These are phyloP conservation scores for Rhytidiadelphus loreus DNA, from an alignment of 225 moss, liverwort and hornwort species.

Conservation along the genomic window DNA sequence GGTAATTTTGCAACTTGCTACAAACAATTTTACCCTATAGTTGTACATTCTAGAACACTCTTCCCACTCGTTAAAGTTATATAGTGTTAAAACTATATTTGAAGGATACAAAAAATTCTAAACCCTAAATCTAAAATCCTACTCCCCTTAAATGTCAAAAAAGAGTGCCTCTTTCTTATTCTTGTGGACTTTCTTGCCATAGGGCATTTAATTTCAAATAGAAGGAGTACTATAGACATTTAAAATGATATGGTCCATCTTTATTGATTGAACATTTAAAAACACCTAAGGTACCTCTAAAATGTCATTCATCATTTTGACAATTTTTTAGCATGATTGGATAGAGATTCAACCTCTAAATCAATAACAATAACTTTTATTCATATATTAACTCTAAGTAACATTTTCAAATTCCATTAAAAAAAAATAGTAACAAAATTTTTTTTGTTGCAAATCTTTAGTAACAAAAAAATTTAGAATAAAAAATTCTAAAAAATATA, in stretches of 20 bases:
- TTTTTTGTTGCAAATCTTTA: not conserved
- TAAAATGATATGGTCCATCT: not conserved
- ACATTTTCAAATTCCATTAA: not conserved
- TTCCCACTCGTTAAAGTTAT: not conserved
- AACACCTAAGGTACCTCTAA: not conserved
- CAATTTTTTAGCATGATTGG: too few species aligned
- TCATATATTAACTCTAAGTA: not conserved
- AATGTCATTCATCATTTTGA: not conserved
- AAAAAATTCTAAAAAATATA: too few species aligned
- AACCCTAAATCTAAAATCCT: not conserved
- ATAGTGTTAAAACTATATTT: too few species aligned
- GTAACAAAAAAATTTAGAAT: not conserved
- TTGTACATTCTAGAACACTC: not conserved
- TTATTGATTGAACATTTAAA: not conserved
- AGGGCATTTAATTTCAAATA: too few species aligned
- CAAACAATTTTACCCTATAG: not conserved
- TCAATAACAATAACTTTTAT: not conserved
- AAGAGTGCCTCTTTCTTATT: accelerated
- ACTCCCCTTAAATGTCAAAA: too few species aligned
- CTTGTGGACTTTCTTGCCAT: too few species aligned
- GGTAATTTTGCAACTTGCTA: accelerated
- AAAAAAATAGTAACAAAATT: too few species aligned
- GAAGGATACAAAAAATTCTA: too few species aligned
- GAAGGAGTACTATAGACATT: too few species aligned
- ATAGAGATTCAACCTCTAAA: too few species aligned